Evolutionary conservation across 805 yeast genomes (phyloP).

Genomic region (Dipodascus geniculatus): DNA sequence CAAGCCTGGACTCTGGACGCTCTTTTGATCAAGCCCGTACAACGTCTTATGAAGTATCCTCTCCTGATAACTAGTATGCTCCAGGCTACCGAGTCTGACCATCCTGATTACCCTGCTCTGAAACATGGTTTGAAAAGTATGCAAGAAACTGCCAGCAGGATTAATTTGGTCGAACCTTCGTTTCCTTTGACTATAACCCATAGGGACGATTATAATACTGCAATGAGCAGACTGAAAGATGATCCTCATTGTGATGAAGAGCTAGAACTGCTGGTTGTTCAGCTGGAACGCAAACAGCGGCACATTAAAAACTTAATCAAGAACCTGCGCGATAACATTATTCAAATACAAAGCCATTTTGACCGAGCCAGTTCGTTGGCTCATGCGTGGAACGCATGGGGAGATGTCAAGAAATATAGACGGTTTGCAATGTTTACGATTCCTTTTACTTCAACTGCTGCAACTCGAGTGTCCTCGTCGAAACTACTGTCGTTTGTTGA

Average conservation of each 20-base stretch:
- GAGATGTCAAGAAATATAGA: constrained; percentile 6
- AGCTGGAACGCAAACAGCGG: constrained; percentile 7
- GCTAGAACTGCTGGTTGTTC: constrained; percentile 8
- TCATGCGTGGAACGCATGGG: constrained; percentile 15
- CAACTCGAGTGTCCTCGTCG: constrained; percentile 8
- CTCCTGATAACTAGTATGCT: constrained; percentile 24
- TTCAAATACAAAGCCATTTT: constrained; percentile 11
- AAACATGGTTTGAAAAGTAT: constrained; percentile 14
- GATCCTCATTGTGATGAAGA: constrained; percentile 9
- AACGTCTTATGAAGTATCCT: constrained; percentile 33
- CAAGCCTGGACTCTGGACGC: constrained; percentile 32
- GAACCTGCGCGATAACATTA: constrained; percentile 8
- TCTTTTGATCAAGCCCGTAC: constrained; percentile 34
- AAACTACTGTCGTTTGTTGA: constrained; percentile 11
- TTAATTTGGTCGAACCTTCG: constrained; percentile 11
- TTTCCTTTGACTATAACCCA: not conserved
- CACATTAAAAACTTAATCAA: constrained; percentile 9
- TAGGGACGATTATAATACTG: constrained; percentile 6
- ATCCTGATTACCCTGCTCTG: constrained; percentile 36
- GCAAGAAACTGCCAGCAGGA: constrained; percentile 14
- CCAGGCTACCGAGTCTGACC: constrained; percentile 23
- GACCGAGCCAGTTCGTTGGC: constrained; percentile 13
- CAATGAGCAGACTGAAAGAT: constrained; percentile 3
- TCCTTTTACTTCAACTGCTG: constrained; percentile 10
- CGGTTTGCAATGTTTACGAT: constrained; percentile 11